Evolutionary conservation across 805 yeast species (phyloP), one percentile per base, ranked within the genome.

Genomic region (Kurtzmaniella cleridarum): DNA sequence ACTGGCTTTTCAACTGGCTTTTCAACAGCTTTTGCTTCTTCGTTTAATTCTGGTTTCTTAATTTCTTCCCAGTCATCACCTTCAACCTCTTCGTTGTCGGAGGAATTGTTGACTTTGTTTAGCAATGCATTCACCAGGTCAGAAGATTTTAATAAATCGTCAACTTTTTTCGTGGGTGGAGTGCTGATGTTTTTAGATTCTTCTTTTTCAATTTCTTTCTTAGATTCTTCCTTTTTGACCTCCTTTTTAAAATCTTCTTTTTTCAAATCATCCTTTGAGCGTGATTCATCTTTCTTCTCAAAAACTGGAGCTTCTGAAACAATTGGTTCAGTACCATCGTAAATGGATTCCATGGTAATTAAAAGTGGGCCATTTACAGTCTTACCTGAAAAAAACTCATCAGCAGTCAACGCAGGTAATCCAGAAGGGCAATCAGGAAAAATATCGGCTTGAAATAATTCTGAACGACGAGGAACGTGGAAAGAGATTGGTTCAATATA

Each of bases 381-480:
- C 57, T 87, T 81, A 27, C 98, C 98, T 15, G 62, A 62, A 41
- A 80, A 73, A 83, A 88, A 93, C 48, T 89, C 96, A 2, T 67
- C 76, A 2, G 95, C 87, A 12, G 81, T 58, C 41, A 88, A 59
- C 0, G 97, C 95, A 3, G 97, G 81, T 51, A 76, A 72, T 30
- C 69, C 74, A 3, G 96, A 79, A 20, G 95, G 93, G 20, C 91
- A 85, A 61, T 85, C 95, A 3, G 97, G 96, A 57, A 82, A 93
- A 36, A 93, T 87, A 51, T 90, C 98, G 32, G 75, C 83, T 62
- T 93, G 96, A 71, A 93, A 91, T 52, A 81, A 79, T 55, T 93
- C 98, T 3, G 95, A 77, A 59, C 89, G 84, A 71, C 98, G 79
- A 48, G 98, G 99, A 41, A 91, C 96, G 50, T 79, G 77, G 59